Conservation (phyloP, 2,329 filamentous ascomycete species). For the Xylaria hypoxylon region DNA sequence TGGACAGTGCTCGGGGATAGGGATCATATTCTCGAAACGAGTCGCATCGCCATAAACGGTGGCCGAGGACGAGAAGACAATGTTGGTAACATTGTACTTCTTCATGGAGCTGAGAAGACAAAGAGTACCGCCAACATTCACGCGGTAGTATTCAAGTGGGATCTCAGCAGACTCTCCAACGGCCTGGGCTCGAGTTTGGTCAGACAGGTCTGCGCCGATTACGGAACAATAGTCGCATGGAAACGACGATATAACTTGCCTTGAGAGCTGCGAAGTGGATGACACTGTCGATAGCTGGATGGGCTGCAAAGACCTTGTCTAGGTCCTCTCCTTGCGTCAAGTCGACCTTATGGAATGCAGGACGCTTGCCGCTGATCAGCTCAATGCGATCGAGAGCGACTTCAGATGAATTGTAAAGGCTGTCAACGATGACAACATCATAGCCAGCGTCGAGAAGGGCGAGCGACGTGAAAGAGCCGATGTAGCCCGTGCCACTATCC, state of each 20-base stretch:
- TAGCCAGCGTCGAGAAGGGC: constrained; percentile 94
- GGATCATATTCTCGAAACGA: constrained; percentile 96
- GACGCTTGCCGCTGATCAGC: constrained; percentile 88
- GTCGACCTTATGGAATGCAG: constrained; percentile 86
- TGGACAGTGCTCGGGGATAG: constrained; percentile 96
- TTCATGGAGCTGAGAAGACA: constrained; percentile 87
- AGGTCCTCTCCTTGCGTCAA: constrained; percentile 86
- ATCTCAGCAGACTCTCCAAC: constrained; percentile 95
- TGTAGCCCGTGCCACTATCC: constrained; percentile 93
- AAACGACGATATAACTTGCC: constrained; percentile 60
- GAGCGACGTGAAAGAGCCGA: constrained; percentile 95
- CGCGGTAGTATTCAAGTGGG: constrained; percentile 96
- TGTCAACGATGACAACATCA: constrained; percentile 96
- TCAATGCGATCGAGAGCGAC: constrained; percentile 96
- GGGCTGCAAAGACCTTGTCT: constrained; percentile 86
- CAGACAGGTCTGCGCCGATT: constrained; percentile 22
- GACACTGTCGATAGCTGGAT: constrained; percentile 95
- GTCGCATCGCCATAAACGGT: constrained; percentile 99
- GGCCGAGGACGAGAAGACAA: constrained; percentile 97
- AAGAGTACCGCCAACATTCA: constrained; percentile 95
- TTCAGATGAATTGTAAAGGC: constrained; percentile 94
- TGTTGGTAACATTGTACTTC: constrained; percentile 91
- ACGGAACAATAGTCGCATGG: not conserved
- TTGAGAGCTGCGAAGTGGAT: constrained; percentile 99
- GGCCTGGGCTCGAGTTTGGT: constrained; percentile 67